These are phyloP conservation scores for Crithidia brevicula DNA, from an alignment of 208 protist genomes.

Conservation along the genomic window DNA sequence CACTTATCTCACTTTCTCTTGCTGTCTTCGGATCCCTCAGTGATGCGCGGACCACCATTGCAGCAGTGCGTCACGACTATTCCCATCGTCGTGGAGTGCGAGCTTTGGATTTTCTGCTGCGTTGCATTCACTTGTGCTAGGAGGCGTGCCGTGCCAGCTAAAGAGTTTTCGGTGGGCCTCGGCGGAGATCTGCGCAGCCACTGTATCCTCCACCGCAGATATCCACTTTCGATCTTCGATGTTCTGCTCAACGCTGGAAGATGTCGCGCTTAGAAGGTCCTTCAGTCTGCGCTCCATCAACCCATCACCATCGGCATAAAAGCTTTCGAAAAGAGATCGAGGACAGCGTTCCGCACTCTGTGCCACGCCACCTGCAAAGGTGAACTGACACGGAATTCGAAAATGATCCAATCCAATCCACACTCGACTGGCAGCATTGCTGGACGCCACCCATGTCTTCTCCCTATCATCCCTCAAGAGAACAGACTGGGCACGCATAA, in stretches of 20 bases:
- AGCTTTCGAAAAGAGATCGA: not conserved
- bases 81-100: too few relatives aligned
- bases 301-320: too few relatives aligned
- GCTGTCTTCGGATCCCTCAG: too few relatives aligned
- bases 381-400: constrained; percentile 1
- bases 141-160: not conserved
- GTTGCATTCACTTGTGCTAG: not conserved
- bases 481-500: constrained; percentile 1
- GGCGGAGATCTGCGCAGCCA: constrained; percentile 3
- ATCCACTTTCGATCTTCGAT: not conserved
- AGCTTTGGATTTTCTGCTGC: not conserved
- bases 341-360: not conserved
- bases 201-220: not conserved
- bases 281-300: not conserved
- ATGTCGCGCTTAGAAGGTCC: not conserved
- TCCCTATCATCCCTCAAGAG: not conserved
- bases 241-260: not conserved
- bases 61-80: constrained; percentile 10
- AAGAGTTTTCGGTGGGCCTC: constrained; percentile 9
- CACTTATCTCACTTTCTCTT: not conserved
- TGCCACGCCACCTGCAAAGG: not conserved
- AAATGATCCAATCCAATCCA: constrained; percentile 1
- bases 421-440: not conserved
- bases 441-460: not conserved
- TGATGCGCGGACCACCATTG: constrained; percentile 13